Base-by-base conservation (phyloP, 2,329 filamentous ascomycete genomes). In the Colletotrichum incanum region DNA sequence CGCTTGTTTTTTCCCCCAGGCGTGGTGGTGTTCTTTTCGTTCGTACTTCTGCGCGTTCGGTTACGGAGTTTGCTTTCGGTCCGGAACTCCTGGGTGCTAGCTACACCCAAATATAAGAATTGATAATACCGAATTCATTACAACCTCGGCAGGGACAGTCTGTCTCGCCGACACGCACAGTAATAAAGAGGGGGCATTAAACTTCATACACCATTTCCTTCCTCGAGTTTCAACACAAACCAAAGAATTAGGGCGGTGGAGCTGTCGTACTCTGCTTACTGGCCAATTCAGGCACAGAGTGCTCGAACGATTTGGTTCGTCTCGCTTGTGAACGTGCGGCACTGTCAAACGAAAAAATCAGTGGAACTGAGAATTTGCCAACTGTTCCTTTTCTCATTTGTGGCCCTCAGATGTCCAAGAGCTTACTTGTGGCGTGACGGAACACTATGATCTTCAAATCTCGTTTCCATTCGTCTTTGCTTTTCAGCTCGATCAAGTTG, bases 401-500 rank as follows among this genome's bases (percentile, higher is more conserved):
- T 28, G 28, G 34, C 16, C 41, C 50, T 28, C 41, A 31, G 16
- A 7, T 56, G 43, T 58, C 43, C 14, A 65, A 8, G 37, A 45
- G 43, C 39, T 49, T 43, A 34, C 26, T 59, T 28, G n/a, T 41
- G 50, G 26, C 20, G 16, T 18, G 2, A 43, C 41, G 52, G 52
- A 50, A 69, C 37, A 62, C 54, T 54, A 66, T 54, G 62, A 66
- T 54, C 45, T 47, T 1, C n/a, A 39, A 47, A 54, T 28, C 5
- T 31, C 28, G 28, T 31, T 60, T 59, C 67, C 31, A 14, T 28
- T 56, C 52, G 26, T 34, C n/a, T 28, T 60, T 28, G 18, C 31
- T 9, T 52, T 43, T 20, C 28, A 5, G 43, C n/a, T 39, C 23
- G 11, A n/a, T 60, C 28, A 49, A 8, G 28, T 49, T n/a, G 16